Evolutionary conservation across 192 early-diverging fungal genomes (phyloP), one percentile per base, ranked within the genome.

Genomic region (Coemansia sp.): DNA sequence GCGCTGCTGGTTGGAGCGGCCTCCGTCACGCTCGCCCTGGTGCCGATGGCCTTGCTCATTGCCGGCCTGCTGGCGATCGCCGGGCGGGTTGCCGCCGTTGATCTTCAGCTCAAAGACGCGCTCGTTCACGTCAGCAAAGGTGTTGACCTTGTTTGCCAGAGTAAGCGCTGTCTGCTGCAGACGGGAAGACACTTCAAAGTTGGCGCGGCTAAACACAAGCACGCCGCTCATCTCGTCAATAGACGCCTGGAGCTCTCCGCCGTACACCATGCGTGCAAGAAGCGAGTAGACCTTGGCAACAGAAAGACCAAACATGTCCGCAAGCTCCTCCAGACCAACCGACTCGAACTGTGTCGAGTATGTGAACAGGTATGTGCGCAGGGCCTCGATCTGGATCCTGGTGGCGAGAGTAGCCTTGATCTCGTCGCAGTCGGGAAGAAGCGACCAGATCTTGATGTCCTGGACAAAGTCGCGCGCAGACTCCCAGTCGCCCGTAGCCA

Each of bases 371-470:
- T 95, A 99, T 37, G 96, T 98, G 65, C 95, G 93, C 64, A 99
- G 87, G 32, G 91, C 94, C 79, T 97, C 95, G 76, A 96, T 90
- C 83, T 99, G 92, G 80, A 98, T 97, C 84, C 95, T 94, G 59
- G 78, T 69, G 42, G 88, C 85, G 49, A 99, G 84, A 92, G 97
- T 96, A 14, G 88, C 88, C 85, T 95, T 96, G 87, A 98, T 94
- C 64, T 87, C 75, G n/a, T 90, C 85, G 37, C 86, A 78, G 42
- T 90, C 86, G 20, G 70, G 70, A 84, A 97, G 89, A 62, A 98
- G 86, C 67, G 95, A 91, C 98, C 98, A 99, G 69, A 98, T 94
- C 84, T 95, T 95, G 84, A 99, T 96, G 22, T 89, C 88, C 70
- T 87, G 74, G 74, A 99, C 94, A 54, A 88, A 86, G 54, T 97